Evolutionary conservation across 495 filamentous ascomycete species (phyloP).

Genomic region (Aspergillus indologenus): DNA sequence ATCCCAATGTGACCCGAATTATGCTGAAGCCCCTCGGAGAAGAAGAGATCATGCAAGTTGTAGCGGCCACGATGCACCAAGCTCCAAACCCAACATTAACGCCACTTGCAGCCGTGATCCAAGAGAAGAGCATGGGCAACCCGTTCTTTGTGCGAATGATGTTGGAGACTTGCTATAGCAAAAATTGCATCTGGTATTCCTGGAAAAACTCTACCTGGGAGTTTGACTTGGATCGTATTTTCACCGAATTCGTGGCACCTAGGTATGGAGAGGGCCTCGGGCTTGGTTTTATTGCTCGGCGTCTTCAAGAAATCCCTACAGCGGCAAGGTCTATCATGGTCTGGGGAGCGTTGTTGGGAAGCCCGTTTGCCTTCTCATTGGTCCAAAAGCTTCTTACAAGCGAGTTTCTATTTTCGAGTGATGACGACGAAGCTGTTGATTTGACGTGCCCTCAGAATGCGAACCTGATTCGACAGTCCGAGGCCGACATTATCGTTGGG

Average conservation of each 20-base stretch:
- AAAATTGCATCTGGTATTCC: conserved; percentile 83
- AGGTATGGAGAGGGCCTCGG: conserved; percentile 75
- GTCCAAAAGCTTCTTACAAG: conserved; percentile 73
- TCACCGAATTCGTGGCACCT: conserved; percentile 73
- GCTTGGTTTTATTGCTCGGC: conserved; percentile 71
- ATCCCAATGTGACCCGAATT: conserved; percentile 60
- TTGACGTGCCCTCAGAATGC: conserved; percentile 33
- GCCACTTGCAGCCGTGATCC: conserved; percentile 62
- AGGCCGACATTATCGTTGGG: conserved; percentile 62
- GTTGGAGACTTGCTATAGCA: conserved; percentile 81
- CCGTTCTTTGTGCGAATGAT: conserved; percentile 89
- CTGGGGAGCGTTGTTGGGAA: conserved; percentile 82
- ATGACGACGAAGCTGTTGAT: conserved; percentile 33
- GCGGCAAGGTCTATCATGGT: conserved; percentile 71
- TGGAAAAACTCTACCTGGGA: conserved; percentile 76
- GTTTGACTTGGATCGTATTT: conserved; percentile 80
- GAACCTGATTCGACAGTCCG: conserved; percentile 33
- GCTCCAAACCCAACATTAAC: conserved; percentile 35
- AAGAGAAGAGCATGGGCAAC: conserved; percentile 79
- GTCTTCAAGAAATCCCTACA: conserved; percentile 71
- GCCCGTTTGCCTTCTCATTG: conserved; percentile 73
- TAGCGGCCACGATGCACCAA: conserved; percentile 66
- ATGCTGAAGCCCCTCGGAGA: conserved; percentile 65
- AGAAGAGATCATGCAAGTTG: conserved; percentile 71
- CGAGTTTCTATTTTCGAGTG: conserved; percentile 57